Base-by-base conservation (phyloP, 2,329 filamentous ascomycete species). In the Lasiodiplodia sp. region DNA sequence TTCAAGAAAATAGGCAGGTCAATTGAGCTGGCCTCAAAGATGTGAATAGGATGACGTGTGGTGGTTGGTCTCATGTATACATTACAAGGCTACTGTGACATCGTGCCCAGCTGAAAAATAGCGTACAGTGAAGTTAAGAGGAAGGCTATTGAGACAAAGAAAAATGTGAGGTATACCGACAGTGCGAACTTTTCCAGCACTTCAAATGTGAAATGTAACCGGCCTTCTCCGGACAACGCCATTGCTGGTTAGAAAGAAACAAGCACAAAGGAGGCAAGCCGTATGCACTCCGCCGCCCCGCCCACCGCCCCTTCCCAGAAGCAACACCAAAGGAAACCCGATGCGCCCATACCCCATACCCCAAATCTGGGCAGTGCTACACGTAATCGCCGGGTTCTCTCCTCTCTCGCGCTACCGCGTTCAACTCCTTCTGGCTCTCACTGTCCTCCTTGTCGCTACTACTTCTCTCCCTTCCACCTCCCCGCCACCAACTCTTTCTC, bases 401-500 rank as follows among this genome's bases (percentile, higher is more conserved):
- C 37, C 23, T 51, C 44, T 62, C 28, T 18, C 18, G 10, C 23
- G 21, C 37, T 5, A 16, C 56, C 4, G 57, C 40, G 28, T 63
- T 49, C 58, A 63, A 12, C 44, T 63, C 44, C 5, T 23, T 21
- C 58, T 51, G 58, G 21, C 58, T 63, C 25, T 63, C 58, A 18
- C n/a, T 51, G 28, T 63, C 58, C 7, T 63, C 58, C 11, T 7
- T 25, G 40, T 40, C 34, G 2, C 21, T 40, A 10, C 58, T 63
- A 34, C 28, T 63, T 44, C 58, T 34, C 25, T 63, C 38, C 21
- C 40, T 31, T 18, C 23, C 58, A 8, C 31, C 28, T 18, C 47
- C 44, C 25, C 38, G 40, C 58, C 58, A 63, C 58, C 58, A 63
- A 21, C 58, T 63, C 58, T 38, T 63, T 25, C 58, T 31, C 58